Evolutionary conservation across 1,284 basidiomycete genomes (phyloP).

Genomic region (Cyathus olla): DNA sequence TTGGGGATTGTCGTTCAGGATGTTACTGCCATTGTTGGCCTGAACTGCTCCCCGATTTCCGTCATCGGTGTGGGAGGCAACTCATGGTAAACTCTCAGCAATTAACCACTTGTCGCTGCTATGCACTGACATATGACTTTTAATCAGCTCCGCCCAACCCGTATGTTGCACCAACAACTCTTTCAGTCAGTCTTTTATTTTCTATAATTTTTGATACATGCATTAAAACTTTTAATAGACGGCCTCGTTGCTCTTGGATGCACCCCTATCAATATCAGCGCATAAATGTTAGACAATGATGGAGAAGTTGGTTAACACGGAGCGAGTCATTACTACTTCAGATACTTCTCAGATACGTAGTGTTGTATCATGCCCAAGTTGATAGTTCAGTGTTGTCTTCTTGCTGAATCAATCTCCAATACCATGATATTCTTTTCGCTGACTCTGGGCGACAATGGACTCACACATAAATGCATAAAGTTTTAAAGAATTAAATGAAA

Average conservation of each 20-base stretch:
- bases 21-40: constrained; percentile 1
- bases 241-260: background rate
- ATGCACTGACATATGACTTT: background rate
- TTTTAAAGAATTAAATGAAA: no score
- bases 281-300: no score
- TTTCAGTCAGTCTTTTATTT: background rate
- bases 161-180: background rate
- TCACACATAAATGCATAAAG: no score
- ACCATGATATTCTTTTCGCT: no score
- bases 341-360: no score
- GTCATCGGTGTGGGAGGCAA: constrained; percentile 1
- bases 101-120: background rate
- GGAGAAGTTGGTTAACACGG: no score
- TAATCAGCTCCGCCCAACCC: background rate
- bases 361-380: no score
- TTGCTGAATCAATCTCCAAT: no score
- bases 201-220: no score
- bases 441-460: no score
- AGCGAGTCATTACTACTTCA: no score
- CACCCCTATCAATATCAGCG: background rate
- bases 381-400: no score
- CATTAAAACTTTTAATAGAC: background rate
- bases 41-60: background rate
- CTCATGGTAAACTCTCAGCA: background rate
- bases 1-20: constrained; percentile 5